Base-by-base conservation (phyloP, 495 filamentous ascomycete genomes). In the Halenospora varia region DNA sequence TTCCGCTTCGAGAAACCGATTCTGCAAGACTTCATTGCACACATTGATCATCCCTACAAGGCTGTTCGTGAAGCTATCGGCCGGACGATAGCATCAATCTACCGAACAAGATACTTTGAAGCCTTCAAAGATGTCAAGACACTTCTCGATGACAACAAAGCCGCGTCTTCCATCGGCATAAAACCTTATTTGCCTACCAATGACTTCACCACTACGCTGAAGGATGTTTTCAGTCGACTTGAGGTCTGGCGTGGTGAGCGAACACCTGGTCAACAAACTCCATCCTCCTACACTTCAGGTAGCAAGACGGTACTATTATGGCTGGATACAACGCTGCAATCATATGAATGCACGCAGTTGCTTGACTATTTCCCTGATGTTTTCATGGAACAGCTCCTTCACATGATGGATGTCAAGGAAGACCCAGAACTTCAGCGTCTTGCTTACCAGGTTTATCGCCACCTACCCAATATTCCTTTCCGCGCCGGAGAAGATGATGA, bases 351-450 rank as follows among this genome's bases (percentile, higher is more conserved):
- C 73, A 96, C 85, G 0, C 88, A 93, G 62, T 82, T 97, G 10
- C 83, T 94, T 9, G 82, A 88, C 2, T 97, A 96, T 82, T 96
- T 97, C 77, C 88, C 90, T 1, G 80, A 89, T 50, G 77, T 88
- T 8, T 92, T 97, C 62, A 91, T 95, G 60, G 89, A 90, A 41
- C 86, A 96, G 70, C 82, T 97, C 48, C 75, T 99, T 46, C 92
- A 97, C 73, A 99, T 99, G 94, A 99, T 99, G 94, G 94, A 99
- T 69, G 89, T 99, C 61, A 97, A 96, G 70, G 94, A 99, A 72
- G 94, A 99, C 66, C 92, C 89, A 3, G 94, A 99, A 70, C 82
- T 99, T 10, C 93, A 96, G 77, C 87, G 87, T 10, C 80, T 97
- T 20, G 92, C 94, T 11, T 99, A 99, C 67, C 92, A 96, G 67